Percentiles rank a stretch among this genome's conserved stretches.
phyloP scores from a whole-genome alignment of 805 yeast genomes.

The Saturnispora mendoncae region DNA sequence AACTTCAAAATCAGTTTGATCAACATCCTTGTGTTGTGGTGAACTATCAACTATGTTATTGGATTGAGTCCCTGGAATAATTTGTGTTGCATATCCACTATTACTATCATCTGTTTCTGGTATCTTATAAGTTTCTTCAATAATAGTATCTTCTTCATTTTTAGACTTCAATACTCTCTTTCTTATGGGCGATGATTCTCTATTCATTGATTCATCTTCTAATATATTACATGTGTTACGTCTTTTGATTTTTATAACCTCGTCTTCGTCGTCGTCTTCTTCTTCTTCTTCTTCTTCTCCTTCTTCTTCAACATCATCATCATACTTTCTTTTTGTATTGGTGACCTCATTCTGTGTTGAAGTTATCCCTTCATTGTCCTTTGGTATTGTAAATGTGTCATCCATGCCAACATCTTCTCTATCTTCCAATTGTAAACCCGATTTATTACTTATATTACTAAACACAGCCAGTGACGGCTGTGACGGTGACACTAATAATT shows the following conservation, averaged over 20 bases:
- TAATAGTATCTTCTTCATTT: neutral
- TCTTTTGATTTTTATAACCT: conserved; percentile 4
- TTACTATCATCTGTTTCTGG: conserved; percentile 1
- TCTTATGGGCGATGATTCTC: neutral
- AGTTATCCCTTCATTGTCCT: neutral
- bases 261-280: conserved; percentile 13
- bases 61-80: neutral
- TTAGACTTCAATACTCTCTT: neutral
- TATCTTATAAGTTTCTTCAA: neutral
- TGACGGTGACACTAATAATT: neutral
- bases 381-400: neutral
- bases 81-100: neutral
- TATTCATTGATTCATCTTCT: neutral
- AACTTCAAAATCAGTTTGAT: conserved; percentile 9
- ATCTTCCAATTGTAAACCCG: no score
- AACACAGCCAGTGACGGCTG: no score
- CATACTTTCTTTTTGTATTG: neutral
- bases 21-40: conserved; percentile 3
- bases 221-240: conserved; percentile 6
- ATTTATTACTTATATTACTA: no score
- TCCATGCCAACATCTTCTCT: no score
- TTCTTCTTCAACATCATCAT: conserved; percentile 9
- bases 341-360: neutral
- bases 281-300: conserved; percentile 1
- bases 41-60: neutral